These are phyloP conservation scores for Penicillium chermesinum DNA, from an alignment of 495 filamentous ascomycete genomes.

Conservation along the genomic window DNA sequence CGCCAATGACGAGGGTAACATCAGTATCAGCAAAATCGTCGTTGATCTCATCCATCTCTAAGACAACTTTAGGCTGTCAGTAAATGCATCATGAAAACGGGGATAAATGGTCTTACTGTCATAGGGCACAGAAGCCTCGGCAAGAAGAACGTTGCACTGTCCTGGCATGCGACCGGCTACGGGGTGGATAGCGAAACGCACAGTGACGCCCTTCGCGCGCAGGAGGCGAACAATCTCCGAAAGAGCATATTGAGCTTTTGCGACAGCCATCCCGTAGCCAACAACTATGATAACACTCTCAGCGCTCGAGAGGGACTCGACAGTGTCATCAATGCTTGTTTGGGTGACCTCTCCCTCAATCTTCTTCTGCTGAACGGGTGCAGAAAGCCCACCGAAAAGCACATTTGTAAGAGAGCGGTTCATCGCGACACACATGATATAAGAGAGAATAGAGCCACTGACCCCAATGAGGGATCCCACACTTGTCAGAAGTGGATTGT, in stretches of 20 bases:
- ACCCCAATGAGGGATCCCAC: conserved; percentile 78
- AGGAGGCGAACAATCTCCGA: conserved; percentile 69
- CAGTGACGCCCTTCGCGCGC: conserved; percentile 62
- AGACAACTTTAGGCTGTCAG: conserved; percentile 46
- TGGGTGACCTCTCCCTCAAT: conserved; percentile 69
- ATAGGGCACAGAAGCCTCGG: conserved; percentile 77
- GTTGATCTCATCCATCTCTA: conserved; percentile 90
- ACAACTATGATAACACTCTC: conserved; percentile 79
- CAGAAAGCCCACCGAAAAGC: conserved; percentile 69
- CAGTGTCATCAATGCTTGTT: conserved; percentile 69
- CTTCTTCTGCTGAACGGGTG: conserved; percentile 59
- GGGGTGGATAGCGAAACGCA: conserved; percentile 82
- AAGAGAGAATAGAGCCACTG: conserved; percentile 74
- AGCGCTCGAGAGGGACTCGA: conserved; percentile 61
- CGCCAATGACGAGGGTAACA: conserved; percentile 78
- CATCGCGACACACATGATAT: conserved; percentile 81
- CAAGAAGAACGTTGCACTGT: conserved; percentile 79
- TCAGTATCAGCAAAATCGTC: conserved; percentile 79
- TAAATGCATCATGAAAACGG: not conserved
- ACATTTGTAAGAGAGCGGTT: conserved; percentile 77
- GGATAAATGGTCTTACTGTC: conserved; percentile 47
- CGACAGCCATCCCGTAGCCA: conserved; percentile 84
- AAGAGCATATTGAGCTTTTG: conserved; percentile 81
- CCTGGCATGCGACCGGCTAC: conserved; percentile 82
- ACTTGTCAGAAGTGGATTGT: conserved; percentile 71